Percentiles rank a stretch among this genome's conserved stretches.
These are phyloP conservation scores for Tubosaeta sp. DNA, from an alignment of 768 basidiomycete genomes.

Conservation along the genomic window DNA sequence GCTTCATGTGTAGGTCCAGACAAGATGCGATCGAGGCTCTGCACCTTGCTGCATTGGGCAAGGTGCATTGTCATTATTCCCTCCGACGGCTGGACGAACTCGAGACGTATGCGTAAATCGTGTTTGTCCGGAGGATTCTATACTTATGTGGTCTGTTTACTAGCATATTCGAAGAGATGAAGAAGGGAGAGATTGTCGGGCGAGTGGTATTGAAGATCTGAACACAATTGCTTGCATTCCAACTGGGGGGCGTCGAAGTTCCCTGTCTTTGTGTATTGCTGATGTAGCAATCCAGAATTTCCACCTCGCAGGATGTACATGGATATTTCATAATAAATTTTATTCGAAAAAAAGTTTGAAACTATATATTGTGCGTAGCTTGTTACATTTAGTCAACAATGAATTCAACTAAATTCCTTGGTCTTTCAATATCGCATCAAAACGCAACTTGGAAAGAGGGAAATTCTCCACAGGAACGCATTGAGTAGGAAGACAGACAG, in stretches of 20 bases:
- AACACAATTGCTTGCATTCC: not conserved
- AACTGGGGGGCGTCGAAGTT: not conserved
- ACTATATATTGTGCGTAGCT: not conserved
- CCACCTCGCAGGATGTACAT: not conserved
- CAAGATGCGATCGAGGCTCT: constrained; percentile 47
- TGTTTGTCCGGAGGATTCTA: not conserved
- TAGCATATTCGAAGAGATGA: constrained; percentile 22
- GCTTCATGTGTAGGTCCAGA: constrained; percentile 25
- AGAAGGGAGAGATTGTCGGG: constrained; percentile 13
- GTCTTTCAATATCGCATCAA: not conserved
- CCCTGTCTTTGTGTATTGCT: not conserved
- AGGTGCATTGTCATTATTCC: constrained; percentile 25
- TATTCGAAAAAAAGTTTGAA: not conserved
- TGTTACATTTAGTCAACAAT: not conserved
- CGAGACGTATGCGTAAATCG: constrained; percentile 13
- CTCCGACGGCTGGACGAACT: constrained; percentile 27
- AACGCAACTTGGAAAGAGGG: not conserved
- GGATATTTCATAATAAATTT: not conserved
- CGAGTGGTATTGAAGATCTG: constrained; percentile 21
- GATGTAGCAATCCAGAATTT: too few species aligned
- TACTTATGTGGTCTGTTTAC: not conserved
- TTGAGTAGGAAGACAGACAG: not conserved
- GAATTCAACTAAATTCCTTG: not conserved
- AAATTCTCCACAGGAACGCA: not conserved
- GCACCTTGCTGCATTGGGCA: constrained; percentile 37